These are phyloP conservation scores for Limnanthes douglasii DNA, from an alignment of 345 rosid species.

Conservation along the genomic window DNA sequence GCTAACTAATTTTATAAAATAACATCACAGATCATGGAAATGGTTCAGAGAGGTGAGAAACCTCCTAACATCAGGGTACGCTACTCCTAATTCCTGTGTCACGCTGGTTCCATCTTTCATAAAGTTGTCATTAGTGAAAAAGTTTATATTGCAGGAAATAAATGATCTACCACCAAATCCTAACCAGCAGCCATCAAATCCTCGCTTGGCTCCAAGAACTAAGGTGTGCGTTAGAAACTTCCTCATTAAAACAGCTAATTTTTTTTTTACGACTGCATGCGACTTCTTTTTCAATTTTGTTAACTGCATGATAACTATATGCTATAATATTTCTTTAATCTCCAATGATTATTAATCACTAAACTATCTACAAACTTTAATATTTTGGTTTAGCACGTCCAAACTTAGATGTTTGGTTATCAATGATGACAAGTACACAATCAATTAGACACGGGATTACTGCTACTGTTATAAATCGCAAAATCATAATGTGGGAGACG, in stretches of 20 bases:
- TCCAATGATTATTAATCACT: too few relatives aligned
- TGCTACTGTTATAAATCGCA: too few relatives aligned
- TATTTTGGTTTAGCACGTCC: too few relatives aligned
- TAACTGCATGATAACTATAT: background rate
- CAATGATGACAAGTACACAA: too few relatives aligned
- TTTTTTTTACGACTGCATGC: background rate
- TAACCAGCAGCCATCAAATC: constrained; percentile 54
- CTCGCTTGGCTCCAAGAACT: constrained; percentile 57
- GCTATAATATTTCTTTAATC: too few relatives aligned
- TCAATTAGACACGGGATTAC: too few relatives aligned
- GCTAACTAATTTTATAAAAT: too few relatives aligned
- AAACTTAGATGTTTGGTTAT: too few relatives aligned
- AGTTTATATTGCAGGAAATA: constrained; percentile 42
- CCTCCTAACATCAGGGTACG: constrained; percentile 81
- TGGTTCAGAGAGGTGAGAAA: constrained; percentile 94
- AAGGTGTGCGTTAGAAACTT: constrained; percentile 39
- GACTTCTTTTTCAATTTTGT: constrained; percentile 4
- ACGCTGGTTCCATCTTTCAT: constrained; percentile 7
- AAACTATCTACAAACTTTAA: too few relatives aligned
- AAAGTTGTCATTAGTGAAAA: background rate
- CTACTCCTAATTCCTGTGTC: constrained; percentile 1
- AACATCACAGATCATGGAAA: constrained; percentile 85
- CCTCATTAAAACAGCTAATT: background rate
- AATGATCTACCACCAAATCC: constrained; percentile 88
- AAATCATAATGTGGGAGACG: too few relatives aligned